Percentiles rank a stretch among this genome's conserved stretches.
Evolutionary conservation across 2,329 filamentous ascomycete species (phyloP).

Genomic region (Phaeophleospora eucalypticola): DNA sequence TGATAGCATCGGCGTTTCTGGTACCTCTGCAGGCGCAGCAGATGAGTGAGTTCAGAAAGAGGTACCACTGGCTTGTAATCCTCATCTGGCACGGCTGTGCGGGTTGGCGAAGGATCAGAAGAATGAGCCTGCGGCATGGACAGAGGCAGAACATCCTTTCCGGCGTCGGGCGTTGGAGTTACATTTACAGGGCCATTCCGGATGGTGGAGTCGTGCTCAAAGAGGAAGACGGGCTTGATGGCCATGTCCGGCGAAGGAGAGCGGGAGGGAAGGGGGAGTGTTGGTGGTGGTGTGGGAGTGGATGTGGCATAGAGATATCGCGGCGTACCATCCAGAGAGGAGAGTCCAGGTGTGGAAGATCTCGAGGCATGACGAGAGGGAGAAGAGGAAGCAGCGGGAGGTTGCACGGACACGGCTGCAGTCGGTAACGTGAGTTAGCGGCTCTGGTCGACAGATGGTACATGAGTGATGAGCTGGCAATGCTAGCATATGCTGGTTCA

Average conservation of each 20-base stretch:
- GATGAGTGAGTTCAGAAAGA: slow-evolving; percentile 70
- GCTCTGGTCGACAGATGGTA: slow-evolving; percentile 28
- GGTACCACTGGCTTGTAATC: slow-evolving; percentile 12
- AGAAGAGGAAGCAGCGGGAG: slow-evolving; percentile 24
- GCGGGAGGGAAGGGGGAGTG: slow-evolving; percentile 12
- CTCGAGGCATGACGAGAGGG: slow-evolving; percentile 23
- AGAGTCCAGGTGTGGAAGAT: slow-evolving; percentile 22
- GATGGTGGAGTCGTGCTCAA: slow-evolving; percentile 9
- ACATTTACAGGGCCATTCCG: slow-evolving; percentile 9
- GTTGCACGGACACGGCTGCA: slow-evolving; percentile 34
- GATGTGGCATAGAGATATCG: slow-evolving; percentile 12
- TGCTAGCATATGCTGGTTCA: not conserved
- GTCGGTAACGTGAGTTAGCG: slow-evolving; percentile 29
- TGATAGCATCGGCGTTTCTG: slow-evolving; percentile 75
- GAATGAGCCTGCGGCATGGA: slow-evolving; percentile 9
- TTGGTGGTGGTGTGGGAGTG: slow-evolving; percentile 11
- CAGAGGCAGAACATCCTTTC: slow-evolving; percentile 6
- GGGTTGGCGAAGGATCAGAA: slow-evolving; percentile 1
- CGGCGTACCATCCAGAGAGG: slow-evolving; percentile 22
- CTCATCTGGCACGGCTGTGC: slow-evolving; percentile 3
- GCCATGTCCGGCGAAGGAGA: slow-evolving; percentile 20
- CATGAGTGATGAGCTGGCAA: not conserved
- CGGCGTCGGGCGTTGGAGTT: slow-evolving; percentile 5
- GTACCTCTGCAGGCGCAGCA: slow-evolving; percentile 73
- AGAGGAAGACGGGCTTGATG: slow-evolving; percentile 17